Evolutionary conservation across 2,329 filamentous ascomycete genomes (phyloP).

Genomic region (Monosporascus sp.): DNA sequence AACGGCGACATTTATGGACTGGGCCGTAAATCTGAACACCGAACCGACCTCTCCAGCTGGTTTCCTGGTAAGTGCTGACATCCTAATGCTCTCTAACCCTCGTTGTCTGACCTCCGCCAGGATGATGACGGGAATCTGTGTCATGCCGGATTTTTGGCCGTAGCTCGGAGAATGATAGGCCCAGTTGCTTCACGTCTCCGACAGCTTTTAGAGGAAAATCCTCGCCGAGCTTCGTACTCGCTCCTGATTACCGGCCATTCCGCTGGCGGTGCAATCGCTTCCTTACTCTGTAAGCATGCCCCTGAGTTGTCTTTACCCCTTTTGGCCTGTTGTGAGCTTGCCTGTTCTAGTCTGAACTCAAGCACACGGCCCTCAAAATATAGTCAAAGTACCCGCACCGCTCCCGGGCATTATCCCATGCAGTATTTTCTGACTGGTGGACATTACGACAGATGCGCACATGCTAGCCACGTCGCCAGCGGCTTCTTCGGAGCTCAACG

Average conservation of each 20-base stretch:
- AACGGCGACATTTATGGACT: constrained; percentile 76
- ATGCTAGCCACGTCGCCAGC: constrained; percentile 60
- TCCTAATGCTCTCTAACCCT: constrained; percentile 2
- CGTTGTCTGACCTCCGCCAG: constrained; percentile 16
- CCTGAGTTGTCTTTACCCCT: too few species aligned
- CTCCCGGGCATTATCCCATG: too few species aligned
- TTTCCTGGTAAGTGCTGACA: constrained; percentile 51
- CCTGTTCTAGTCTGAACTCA: too few species aligned
- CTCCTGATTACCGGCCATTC: constrained; percentile 83
- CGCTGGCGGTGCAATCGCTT: constrained; percentile 78
- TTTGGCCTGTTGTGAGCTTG: too few species aligned
- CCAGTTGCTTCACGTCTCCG: constrained; percentile 68
- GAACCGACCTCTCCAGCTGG: constrained; percentile 59
- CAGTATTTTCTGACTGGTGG: too few species aligned
- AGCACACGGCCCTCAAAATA: too few species aligned
- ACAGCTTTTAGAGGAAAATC: constrained; percentile 67
- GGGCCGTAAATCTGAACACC: constrained; percentile 75
- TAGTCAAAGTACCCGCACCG: too few species aligned
- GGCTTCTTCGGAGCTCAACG: constrained; percentile 63
- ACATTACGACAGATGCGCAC: constrained; percentile 49
- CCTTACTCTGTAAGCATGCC: constrained; percentile 52
- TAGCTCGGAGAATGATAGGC: constrained; percentile 68
- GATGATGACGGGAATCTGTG: constrained; percentile 75
- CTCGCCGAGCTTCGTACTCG: constrained; percentile 59
- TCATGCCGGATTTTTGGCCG: constrained; percentile 74